Base-by-base conservation (phyloP, 2,329 filamentous ascomycete genomes). In the Aspergillus floridensis region DNA sequence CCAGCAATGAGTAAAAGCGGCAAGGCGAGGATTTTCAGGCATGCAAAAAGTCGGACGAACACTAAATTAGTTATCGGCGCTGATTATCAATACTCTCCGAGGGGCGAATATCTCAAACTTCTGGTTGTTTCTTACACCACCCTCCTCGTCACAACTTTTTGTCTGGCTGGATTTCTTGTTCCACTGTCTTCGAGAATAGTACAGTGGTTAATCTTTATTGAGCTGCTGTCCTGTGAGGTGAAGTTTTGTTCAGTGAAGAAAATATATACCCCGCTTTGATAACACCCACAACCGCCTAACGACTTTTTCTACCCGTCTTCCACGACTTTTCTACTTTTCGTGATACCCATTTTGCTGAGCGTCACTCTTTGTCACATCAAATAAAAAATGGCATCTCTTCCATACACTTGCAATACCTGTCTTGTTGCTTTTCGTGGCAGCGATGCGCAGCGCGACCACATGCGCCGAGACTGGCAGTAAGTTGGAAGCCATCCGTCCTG, bases 401-500 rank as follows among this genome's bases (percentile, higher is more conserved):
- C 95, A 1, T 99, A 93, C 79, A 98, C 93, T 58, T 99, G 95
- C 86, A 99, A 98, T 78, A 95, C 93, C 59, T 99, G 95, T 74
- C 92, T 96, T 75, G 93, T 99, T 68, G 95, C 93, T 55, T 99
- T 98, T 79, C 89, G 93, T 66, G 92, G 91, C 73, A 92, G 91
- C 75, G 93, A 98, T 73, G 84, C 96, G 58, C 95, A 99, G 79
- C 88, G 95, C 74, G 88, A 86, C 41, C 95, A 99, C 75, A 99
- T 99, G 95, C 92, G 95, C 76, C 95, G 89, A 69, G 95, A 99
- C 80, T 99, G 95, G 95, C 93, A 99, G 90, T 95, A 84, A 80
- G 91, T 88, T 52, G 26, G 14, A 44, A 19, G 31, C 54, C 59
- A 52, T 61, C 53, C 59, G 52, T 61, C 53, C 41, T 31, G 56